Evolutionary conservation across 225 moss, liverwort and hornwort species (phyloP), one percentile per base, ranked within the genome.

Genomic region (Lunularia cruciata): DNA sequence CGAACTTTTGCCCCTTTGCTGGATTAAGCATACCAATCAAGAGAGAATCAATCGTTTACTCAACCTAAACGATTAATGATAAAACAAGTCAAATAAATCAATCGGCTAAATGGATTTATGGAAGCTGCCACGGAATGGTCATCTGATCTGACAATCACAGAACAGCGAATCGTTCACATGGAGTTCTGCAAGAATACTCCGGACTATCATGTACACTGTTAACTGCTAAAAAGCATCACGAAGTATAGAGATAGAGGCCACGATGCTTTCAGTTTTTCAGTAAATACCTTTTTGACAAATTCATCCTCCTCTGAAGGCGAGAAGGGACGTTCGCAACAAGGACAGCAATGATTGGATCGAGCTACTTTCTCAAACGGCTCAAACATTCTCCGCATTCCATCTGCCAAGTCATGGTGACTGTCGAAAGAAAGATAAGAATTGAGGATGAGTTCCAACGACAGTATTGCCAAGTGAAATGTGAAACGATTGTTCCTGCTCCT

Each of bases 251-350:
- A 0, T 37, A 16, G 43, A 25, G 23, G 6, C 40, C 6, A 40
- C 6, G 40, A 6, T 40, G 40, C 6, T 6, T 57, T 68, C 31
- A 68, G 69, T 5, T 10, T 45, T 39, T 58, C n/a, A 42, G 15
- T 64, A n/a, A n/a, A 60, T 16, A 98, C 96, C 84, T 98, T 93
- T 73, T 73, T 81, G 18, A 98, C 85, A 83, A 98, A 98, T 13
- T 75, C 80, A 73, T 91, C 93, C 77, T 98, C 98, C 78, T 98
- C 98, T 54, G 89, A 74, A 27, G 85, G 82, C 69, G 64, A 70
- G 68, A 98, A 98, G 32, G 65, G 79, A 58, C 98, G 86, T 20
- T 98, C 89, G 78, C 98, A 98, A 74, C 91, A 93, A 20, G 93
- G 93, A 72, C 93, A 98, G 64, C 76, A 68, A 79, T 98, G 98